A percentile compares a stretch with the other conserved stretches of the same genome.
These are phyloP conservation scores for Penicillium antarcticum DNA, from an alignment of 495 filamentous ascomycete genomes.

Conservation along the genomic window DNA sequence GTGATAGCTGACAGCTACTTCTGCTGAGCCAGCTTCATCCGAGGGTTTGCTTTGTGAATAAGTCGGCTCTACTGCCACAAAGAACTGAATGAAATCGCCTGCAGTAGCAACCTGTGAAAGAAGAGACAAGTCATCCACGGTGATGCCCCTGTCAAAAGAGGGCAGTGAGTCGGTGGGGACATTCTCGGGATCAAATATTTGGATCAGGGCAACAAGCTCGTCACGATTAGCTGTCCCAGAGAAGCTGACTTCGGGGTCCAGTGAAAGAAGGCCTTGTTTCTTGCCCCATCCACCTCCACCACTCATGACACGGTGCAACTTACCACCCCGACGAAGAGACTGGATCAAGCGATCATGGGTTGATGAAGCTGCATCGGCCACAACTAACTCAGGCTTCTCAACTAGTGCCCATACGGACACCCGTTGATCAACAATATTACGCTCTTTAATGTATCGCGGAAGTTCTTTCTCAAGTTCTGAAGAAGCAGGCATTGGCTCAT, in stretches of 20 bases:
- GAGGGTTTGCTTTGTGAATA: not conserved
- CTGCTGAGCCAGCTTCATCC: not conserved
- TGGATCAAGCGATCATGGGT: conserved; percentile 20
- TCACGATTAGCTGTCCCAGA: conserved; percentile 7
- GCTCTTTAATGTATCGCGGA: conserved; percentile 52
- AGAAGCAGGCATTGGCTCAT: conserved; percentile 61
- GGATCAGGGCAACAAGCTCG: conserved; percentile 14
- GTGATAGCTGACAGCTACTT: conserved; percentile 20
- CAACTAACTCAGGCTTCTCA: conserved; percentile 20
- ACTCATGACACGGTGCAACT: conserved; percentile 68
- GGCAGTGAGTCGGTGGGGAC: conserved; percentile 11
- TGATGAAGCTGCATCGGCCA: conserved; percentile 14
- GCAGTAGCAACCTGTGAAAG: conserved; percentile 45
- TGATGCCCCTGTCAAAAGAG: conserved; percentile 20
- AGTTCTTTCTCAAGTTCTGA: conserved; percentile 69
- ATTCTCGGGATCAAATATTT: conserved; percentile 20
- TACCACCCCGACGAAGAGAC: conserved; percentile 42
- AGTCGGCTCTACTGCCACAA: conserved; percentile 32
- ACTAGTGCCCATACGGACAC: conserved; percentile 78
- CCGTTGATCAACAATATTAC: conserved; percentile 41
- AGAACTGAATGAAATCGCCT: conserved; percentile 50
- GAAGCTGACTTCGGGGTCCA: conserved; percentile 66
- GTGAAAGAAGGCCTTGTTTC: conserved; percentile 77
- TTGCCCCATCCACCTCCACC: conserved; percentile 89
- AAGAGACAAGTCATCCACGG: conserved; percentile 33